These are phyloP conservation scores for Pyrus hybrid DNA, from an alignment of 331 rosid genomes.

Conservation along the genomic window DNA sequence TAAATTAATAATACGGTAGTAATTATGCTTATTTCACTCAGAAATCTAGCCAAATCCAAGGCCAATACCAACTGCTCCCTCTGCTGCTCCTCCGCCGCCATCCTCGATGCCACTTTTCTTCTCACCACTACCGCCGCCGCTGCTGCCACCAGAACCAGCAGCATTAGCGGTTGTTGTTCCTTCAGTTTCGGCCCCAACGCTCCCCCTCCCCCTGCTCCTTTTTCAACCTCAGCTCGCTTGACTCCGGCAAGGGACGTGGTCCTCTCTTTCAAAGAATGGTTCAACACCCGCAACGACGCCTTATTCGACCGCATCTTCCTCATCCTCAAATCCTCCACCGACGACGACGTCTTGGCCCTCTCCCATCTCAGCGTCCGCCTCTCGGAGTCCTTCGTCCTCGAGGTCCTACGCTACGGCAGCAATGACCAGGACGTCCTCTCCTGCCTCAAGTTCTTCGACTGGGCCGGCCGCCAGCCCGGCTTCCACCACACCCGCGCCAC, in stretches of 20 bases:
- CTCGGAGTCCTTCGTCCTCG: constrained; percentile 41
- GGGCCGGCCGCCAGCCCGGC: constrained; percentile 68
- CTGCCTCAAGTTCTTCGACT: constrained; percentile 77
- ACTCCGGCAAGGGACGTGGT: constrained; percentile 10
- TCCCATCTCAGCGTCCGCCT: constrained; percentile 42
- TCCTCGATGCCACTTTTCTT: not conserved
- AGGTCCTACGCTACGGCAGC: constrained; percentile 36
- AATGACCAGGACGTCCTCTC: constrained; percentile 35
- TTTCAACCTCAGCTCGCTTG: not conserved
- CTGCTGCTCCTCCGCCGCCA: not conserved
- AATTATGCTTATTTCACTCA: not conserved
- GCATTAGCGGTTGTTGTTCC: no score
- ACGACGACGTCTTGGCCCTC: constrained; percentile 21
- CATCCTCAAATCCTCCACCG: constrained; percentile 21
- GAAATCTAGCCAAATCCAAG: not conserved
- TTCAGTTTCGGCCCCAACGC: not conserved
- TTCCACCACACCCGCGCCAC: constrained; percentile 63
- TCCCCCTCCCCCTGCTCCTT: not conserved
- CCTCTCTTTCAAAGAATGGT: constrained; percentile 54
- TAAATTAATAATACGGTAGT: no score
- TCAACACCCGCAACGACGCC: constrained; percentile 12
- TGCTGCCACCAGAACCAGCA: not conserved
- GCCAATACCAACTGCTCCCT: not conserved
- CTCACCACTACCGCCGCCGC: not conserved
- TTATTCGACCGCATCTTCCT: constrained; percentile 35